phyloP scores from a whole-genome alignment of 1,284 basidiomycete genomes.

The Pyrrhoderma noxium region DNA sequence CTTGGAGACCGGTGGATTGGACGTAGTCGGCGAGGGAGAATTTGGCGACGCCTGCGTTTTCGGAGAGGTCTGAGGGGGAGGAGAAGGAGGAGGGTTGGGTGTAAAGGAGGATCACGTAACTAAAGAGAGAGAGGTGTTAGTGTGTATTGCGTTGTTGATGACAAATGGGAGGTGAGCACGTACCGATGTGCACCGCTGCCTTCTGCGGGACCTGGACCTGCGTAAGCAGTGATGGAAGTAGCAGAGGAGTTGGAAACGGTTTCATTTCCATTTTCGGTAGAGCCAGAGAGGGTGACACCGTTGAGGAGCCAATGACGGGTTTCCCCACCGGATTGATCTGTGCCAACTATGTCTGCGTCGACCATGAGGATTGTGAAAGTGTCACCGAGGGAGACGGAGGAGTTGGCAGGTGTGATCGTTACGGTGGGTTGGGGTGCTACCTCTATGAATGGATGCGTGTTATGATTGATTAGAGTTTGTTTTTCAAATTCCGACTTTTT shows the following conservation, averaged over 20 bases:
- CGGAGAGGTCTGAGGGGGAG: conserved; percentile 51
- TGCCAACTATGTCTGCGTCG: conserved; percentile 58
- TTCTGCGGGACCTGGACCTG: conserved; percentile 60
- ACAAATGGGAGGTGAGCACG: conserved; percentile 15
- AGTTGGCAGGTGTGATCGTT: conserved; percentile 40
- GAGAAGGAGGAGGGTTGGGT: conserved; percentile 53
- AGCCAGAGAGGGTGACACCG: conserved; percentile 40
- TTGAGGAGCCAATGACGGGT: conserved; percentile 82
- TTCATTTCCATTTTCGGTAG: conserved; percentile 29
- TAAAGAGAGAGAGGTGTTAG: conserved; percentile 22
- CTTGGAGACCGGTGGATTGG: conserved; percentile 46
- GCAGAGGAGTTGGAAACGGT: conserved; percentile 42
- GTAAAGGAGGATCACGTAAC: conserved; percentile 65
- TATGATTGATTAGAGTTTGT: conserved; percentile 19
- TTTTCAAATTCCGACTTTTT: no score
- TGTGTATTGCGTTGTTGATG: conserved; percentile 1
- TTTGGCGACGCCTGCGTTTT: conserved; percentile 39
- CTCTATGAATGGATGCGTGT: conserved; percentile 32
- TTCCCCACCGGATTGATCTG: conserved; percentile 43
- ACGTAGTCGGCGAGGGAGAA: conserved; percentile 51
- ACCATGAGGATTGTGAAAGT: conserved; percentile 65
- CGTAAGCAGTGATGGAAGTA: conserved; percentile 59
- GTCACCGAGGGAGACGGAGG: conserved; percentile 35
- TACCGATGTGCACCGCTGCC: conserved; percentile 69
- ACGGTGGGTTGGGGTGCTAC: conserved; percentile 44